A percentile compares a stretch with the other conserved stretches of the same genome.
Evolutionary conservation across 345 rosid genomes (phyloP).

Genomic region (Crucihimalaya himalaica): DNA sequence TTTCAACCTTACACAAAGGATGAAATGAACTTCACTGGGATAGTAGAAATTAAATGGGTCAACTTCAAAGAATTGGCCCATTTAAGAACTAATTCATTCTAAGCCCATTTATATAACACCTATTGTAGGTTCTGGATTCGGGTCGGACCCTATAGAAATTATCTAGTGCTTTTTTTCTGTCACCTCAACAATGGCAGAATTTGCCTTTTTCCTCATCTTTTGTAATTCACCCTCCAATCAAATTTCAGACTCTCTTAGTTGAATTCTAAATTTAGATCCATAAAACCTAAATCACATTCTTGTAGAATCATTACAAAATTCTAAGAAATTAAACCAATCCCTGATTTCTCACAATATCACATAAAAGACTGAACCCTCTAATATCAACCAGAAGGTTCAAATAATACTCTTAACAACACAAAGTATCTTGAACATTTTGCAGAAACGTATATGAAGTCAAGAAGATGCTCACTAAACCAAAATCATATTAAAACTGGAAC

Average conservation of each 20-base stretch:
- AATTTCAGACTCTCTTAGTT: not conserved
- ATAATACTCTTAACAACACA: not conserved
- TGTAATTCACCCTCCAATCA: not conserved
- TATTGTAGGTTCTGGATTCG: not conserved
- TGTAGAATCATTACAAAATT: not conserved
- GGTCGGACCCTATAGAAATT: not conserved
- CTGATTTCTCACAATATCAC: not conserved
- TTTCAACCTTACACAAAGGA: not conserved
- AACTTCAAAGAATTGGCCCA: not conserved
- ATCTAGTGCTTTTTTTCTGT: not conserved
- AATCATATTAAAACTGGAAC: not conserved
- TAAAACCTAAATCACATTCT: not conserved
- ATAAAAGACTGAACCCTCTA: not conserved
- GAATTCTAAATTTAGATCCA: not conserved
- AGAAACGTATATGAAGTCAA: not conserved
- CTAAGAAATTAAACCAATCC: not conserved
- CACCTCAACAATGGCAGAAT: not conserved
- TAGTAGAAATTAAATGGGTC: not conserved
- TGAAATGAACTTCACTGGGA: not conserved
- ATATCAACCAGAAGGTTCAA: not conserved
- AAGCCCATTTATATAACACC: not conserved
- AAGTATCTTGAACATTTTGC: not conserved
- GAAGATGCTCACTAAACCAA: conserved; percentile 15
- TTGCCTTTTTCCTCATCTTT: not conserved
- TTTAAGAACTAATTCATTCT: not conserved